phyloP scores from a whole-genome alignment of 2,329 filamentous ascomycete genomes.

The Epichloe amarillans region DNA sequence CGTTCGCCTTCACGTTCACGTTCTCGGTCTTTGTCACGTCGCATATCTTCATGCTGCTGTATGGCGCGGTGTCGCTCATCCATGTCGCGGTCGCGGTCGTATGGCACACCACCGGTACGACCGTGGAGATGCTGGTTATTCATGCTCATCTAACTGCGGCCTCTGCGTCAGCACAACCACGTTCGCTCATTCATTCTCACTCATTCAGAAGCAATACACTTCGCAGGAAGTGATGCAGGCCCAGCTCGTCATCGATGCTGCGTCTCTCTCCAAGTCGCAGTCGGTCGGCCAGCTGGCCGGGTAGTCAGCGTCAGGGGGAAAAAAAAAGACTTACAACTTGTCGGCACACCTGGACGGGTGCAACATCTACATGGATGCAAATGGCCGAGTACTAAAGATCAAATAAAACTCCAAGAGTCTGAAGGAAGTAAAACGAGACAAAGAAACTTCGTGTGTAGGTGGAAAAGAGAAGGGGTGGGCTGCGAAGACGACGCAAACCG shows the following conservation, averaged over 20 bases:
- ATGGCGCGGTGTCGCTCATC: slow-evolving; percentile 34
- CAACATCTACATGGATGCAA: slow-evolving; percentile 24
- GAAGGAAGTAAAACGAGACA: neutral
- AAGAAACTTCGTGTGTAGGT: neutral
- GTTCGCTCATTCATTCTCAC: slow-evolving; percentile 7
- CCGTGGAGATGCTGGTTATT: slow-evolving; percentile 33
- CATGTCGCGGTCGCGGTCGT: slow-evolving; percentile 36
- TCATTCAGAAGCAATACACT: neutral
- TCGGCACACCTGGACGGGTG: slow-evolving; percentile 18
- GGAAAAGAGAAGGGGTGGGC: neutral
- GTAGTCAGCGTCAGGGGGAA: neutral
- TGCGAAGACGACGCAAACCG: slow-evolving; percentile 7
- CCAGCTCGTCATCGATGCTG: neutral
- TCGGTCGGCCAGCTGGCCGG: slow-evolving; percentile 1
- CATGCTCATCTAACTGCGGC: slow-evolving; percentile 22
- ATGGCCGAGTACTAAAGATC: slow-evolving; percentile 2
- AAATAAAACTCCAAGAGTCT: neutral
- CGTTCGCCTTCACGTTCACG: slow-evolving; percentile 54
- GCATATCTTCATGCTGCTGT: slow-evolving; percentile 35
- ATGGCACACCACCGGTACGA: slow-evolving; percentile 25
- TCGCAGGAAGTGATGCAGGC: too few species aligned
- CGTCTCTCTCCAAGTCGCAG: neutral
- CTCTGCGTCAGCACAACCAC: slow-evolving; percentile 3
- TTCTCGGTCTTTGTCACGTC: slow-evolving; percentile 35
- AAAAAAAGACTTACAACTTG: slow-evolving; percentile 20